phyloP scores from a whole-genome alignment of 1,139 yeast genomes.

The Sugiyamaella neomexicana region DNA sequence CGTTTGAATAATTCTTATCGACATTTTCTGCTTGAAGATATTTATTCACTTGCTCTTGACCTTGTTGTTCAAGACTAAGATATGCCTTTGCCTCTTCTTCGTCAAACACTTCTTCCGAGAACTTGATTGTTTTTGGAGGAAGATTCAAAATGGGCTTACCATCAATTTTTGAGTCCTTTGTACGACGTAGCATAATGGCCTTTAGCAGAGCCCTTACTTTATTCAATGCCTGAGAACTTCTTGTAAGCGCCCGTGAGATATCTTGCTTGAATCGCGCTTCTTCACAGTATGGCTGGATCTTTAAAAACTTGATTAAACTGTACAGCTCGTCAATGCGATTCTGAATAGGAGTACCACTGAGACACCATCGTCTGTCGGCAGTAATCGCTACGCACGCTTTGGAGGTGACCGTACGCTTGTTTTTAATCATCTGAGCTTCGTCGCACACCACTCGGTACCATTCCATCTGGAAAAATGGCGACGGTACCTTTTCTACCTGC shows the following conservation, averaged over 20 bases:
- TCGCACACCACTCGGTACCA: conserved; percentile 75
- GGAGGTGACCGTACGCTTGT: conserved; percentile 65
- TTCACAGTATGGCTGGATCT: conserved; percentile 52
- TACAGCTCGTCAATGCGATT: conserved; percentile 77
- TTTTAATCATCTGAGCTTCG: conserved; percentile 90
- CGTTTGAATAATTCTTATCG: conserved; percentile 51
- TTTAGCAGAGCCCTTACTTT: conserved; percentile 72
- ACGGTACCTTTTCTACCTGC: conserved; percentile 34
- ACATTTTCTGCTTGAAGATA: conserved; percentile 44
- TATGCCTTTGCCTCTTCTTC: conserved; percentile 59
- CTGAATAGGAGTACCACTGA: conserved; percentile 96
- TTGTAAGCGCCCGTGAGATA: conserved; percentile 59
- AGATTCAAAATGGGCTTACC: conserved; percentile 69
- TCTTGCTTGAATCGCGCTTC: conserved; percentile 58
- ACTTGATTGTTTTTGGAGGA: conserved; percentile 61
- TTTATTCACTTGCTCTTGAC: conserved; percentile 57
- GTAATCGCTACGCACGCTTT: conserved; percentile 61
- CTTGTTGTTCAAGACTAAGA: conserved; percentile 54
- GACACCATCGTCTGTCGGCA: conserved; percentile 66
- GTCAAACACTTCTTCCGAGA: conserved; percentile 52
- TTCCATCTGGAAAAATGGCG: conserved; percentile 66
- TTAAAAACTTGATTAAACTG: conserved; percentile 71
- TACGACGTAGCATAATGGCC: conserved; percentile 77
- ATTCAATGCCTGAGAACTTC: conserved; percentile 49
- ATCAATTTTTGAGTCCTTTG: conserved; percentile 71